These are phyloP conservation scores for Erodium chrysanthum DNA, from an alignment of 441 rosid genomes.

Conservation along the genomic window DNA sequence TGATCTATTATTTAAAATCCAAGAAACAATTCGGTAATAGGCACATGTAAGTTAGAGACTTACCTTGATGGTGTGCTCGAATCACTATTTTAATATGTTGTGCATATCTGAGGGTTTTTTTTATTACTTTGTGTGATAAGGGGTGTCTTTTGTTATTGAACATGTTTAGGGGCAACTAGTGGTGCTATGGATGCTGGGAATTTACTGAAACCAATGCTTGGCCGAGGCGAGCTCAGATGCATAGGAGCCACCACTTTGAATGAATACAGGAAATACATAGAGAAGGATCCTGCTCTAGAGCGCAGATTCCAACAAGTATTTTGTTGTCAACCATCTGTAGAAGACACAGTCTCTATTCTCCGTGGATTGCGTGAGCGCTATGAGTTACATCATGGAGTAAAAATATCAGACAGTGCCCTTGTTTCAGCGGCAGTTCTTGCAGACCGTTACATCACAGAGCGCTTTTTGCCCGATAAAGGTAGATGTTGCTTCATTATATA, in stretches of 20 bases:
- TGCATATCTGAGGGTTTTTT: not conserved
- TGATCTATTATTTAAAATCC: not conserved
- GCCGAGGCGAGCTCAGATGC: conserved; percentile 93
- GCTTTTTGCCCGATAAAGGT: conserved; percentile 24
- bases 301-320: conserved; percentile 86
- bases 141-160: not conserved
- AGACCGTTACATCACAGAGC: conserved; percentile 64
- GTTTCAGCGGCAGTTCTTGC: conserved; percentile 71
- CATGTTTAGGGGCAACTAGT: conserved; percentile 40
- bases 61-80: not conserved
- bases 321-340: conserved; percentile 79
- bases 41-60: not conserved
- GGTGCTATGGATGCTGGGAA: conserved; percentile 96
- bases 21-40: not conserved
- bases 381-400: conserved; percentile 82
- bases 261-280: conserved; percentile 78
- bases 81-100: not conserved
- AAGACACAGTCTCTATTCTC: conserved; percentile 75
- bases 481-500: not conserved
- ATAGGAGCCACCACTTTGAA: conserved; percentile 90
- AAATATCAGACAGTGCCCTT: conserved; percentile 66
- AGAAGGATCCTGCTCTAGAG: conserved; percentile 84
- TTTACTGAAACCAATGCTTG: conserved; percentile 87
- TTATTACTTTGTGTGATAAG: not conserved
- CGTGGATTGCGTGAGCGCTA: conserved; percentile 77